Evolutionary conservation across 2,329 filamentous ascomycete species (phyloP), one percentile per base, ranked within the genome.

Genomic region (Nannizziopsis barbatae): DNA sequence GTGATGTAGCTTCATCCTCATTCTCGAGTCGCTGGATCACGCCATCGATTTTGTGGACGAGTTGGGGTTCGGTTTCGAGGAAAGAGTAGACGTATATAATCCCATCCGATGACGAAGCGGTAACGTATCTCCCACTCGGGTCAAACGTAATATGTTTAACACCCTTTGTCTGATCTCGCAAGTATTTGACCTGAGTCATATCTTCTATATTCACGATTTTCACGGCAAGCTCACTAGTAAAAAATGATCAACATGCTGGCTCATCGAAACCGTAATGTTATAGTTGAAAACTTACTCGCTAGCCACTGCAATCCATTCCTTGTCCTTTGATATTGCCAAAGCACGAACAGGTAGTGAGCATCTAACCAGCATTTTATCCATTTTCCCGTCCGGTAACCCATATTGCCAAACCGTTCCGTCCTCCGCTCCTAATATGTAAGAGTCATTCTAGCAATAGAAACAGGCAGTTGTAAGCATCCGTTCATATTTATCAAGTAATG

Each of bases 331-430:
- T 11, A 98, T 71, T 3, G 86, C 81, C 46, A 98, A 73, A 63
- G 95, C 88, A 59, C 92, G 79, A 30, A 95, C 79, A 0, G 92
- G 86, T 2, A 95, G 71, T n/a, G 87, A 82, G 50, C 83, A 86
- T 55, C 92, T 81, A 20, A 88, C 76, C 44, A 98, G 76, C 55
- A 93, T 84, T 51, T 83, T 81, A 53, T 94, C 86, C 67, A 93
- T 86, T 50, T 64, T 60, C 11, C 68, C 69, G 2, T 78, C 79
- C 49, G 78, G 74, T 43, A 95, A 75, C n/a, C 84, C 85, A 71
- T 93, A 98, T 58, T 88, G 80, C 71, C 84, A 94, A 59, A 98
- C 87, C n/a, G 84, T 92, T 60, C 93, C 92, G 68, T 96, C 89
- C 65, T 98, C 90, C 15, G 86, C 86, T 22, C 88, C 92, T 53